Evolutionary conservation across 108 stramenopile genomes (phyloP), one percentile per base, ranked within the genome.

Genomic region (Nitzschia putrida): DNA sequence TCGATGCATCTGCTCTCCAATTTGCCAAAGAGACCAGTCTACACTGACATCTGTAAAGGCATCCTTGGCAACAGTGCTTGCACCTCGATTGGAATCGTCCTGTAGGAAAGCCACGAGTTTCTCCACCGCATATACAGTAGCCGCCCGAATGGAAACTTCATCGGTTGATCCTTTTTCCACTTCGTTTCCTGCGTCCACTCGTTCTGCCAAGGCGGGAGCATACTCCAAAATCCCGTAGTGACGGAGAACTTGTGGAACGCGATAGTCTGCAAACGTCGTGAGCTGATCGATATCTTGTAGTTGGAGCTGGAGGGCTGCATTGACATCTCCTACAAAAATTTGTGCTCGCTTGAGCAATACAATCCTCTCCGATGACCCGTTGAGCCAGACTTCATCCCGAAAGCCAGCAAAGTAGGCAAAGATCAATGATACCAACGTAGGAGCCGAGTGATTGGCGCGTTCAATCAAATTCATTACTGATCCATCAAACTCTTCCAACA

Each of bases 211-310:
- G 2, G 43, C 42, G 10, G 79, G 71, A n/a, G 57, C 56, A 66
- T 96, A 96, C 50, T 80, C 52, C 59, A 97, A 44, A n/a, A 87
- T 84, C 40, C 71, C 76, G 25, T 71, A 66, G 69, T 92, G 81
- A 0, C 94, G 88, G 18, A 97, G 74, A 16, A 97, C 65, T 68
- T 97, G 96, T 29, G 96, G 96, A 0, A 97, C 88, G 23, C 96
- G 86, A 71, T 97, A 97, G 68, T 97, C 96, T 26, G 96, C 93
- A 79, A 97, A 97, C 53, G 91, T 95, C 3, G 96, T 95, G 40
- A 97, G 40, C 25, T 76, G 68, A 12, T 79, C 67, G 66, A 75
- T 73, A 59, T 66, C 82, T 22, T 49, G 51, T 54, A 72, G 68
- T 12, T 73, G 55, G 18, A 74, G 44, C 11, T 65, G 37, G 24